These are phyloP conservation scores for Backusella mclennaniae DNA, from an alignment of 192 early-diverging fungal genomes.

Conservation along the genomic window DNA sequence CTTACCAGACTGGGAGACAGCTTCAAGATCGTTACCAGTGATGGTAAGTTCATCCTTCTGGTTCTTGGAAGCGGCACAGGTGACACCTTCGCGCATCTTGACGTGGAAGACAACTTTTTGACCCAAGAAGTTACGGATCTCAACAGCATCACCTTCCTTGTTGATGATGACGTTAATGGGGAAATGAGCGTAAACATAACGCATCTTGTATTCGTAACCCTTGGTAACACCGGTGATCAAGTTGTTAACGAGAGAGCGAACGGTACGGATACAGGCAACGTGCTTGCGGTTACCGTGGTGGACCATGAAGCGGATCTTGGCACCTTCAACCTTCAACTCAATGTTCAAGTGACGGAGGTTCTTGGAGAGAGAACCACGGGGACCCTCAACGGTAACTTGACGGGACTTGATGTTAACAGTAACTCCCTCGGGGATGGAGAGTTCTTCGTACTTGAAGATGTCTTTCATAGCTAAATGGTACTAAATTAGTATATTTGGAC, in stretches of 20 bases:
- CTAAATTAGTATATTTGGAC: constrained; percentile 23
- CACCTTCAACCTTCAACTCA: constrained; percentile 72
- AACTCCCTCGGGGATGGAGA: constrained; percentile 89
- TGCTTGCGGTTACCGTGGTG: constrained; percentile 97
- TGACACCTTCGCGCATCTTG: constrained; percentile 85
- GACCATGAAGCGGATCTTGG: constrained; percentile 81
- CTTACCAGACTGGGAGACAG: constrained; percentile 90
- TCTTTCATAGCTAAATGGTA: constrained; percentile 64
- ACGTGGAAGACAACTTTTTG: constrained; percentile 91
- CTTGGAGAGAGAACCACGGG: constrained; percentile 87
- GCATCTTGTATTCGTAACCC: constrained; percentile 99
- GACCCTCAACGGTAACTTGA: constrained; percentile 84
- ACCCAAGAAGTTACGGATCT: constrained; percentile 99
- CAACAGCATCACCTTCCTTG: constrained; percentile 72
- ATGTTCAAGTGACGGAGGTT: constrained; percentile 92
- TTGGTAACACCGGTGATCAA: constrained; percentile 98
- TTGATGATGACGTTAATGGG: constrained; percentile 95
- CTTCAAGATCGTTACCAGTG: constrained; percentile 89
- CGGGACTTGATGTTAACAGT: constrained; percentile 87
- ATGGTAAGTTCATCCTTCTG: constrained; percentile 96
- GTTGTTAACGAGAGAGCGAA: constrained; percentile 94
- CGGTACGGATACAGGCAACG: constrained; percentile 96
- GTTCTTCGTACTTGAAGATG: constrained; percentile 86
- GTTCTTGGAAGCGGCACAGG: constrained; percentile 68
- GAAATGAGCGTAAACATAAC: constrained; percentile 99